Evolutionary conservation across 257 asterid species (phyloP), one percentile per base, ranked within the genome.

Genomic region (Agastache rugosa): DNA sequence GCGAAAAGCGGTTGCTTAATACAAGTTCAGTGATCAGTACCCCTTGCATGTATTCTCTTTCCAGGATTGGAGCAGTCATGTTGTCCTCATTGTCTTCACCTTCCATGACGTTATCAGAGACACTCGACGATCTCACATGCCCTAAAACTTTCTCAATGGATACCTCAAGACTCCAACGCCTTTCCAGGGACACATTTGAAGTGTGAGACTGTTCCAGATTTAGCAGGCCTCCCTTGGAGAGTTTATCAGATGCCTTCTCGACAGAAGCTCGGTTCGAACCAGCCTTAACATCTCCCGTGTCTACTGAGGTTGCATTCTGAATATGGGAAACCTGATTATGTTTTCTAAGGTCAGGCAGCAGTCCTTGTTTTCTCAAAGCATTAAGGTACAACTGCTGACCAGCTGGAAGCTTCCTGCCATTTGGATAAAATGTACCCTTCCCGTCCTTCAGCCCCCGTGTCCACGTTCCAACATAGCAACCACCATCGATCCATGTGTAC

Each of bases 1-100:
- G 89, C 6, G 98, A 94, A 88, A 94, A 92, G 2, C 88, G 83
- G 83, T 87, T 69, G 77, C 75, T 87, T 19, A 90, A 81, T 16
- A 95, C 87, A 34, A 90, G 81, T 85, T 92, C 97, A 67, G 91
- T 95, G 50, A 95, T 95, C 74, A 95, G 78, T 58, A 95, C 92
- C 74, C 99, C 99, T 83, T 92, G 97, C 97, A 92, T 90, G 83
- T 95, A 95, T 83, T 95, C 99, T 71, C 98, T 84, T 85, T 95
- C 99, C 78, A 95, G 73, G 45, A 92, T 88, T 16, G 96, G 96
- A 79, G 87, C 31, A 76, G 82, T 81, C 78, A 56, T 67, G 58
- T 82, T 87, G 68, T 87, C 88, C 75, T 82, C 92, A 19, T 74
- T 17, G 56, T 82, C 91, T 19, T 67, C 81, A 34, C 80, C 89